Evolutionary conservation across 1,284 basidiomycete species (phyloP).

Genomic region (Ustilago nuda): DNA sequence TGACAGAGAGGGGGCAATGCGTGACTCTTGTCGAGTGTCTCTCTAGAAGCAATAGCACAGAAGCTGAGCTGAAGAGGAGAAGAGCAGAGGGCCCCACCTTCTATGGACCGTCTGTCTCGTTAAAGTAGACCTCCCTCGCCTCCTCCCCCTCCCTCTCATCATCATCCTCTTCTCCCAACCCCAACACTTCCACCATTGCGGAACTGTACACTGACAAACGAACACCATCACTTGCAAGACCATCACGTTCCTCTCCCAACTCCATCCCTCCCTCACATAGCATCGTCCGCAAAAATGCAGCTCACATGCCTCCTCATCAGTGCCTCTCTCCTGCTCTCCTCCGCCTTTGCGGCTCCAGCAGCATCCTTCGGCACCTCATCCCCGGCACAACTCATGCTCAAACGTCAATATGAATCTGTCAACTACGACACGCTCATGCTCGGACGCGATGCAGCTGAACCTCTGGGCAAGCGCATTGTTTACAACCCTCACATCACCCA

Average conservation of each 20-base stretch:
- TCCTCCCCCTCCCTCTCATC: not conserved
- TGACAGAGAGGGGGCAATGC: no score
- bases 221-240: no score
- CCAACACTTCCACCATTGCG: not conserved
- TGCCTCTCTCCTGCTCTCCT: conserved; percentile 30
- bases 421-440: conserved; percentile 30
- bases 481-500: conserved; percentile 51
- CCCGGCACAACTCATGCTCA: conserved; percentile 40
- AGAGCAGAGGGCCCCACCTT: not conserved
- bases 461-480: conserved; percentile 41
- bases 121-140: not conserved
- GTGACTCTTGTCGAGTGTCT: not conserved
- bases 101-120: not conserved
- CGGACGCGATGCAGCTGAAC: conserved; percentile 12
- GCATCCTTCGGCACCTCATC: conserved; percentile 23
- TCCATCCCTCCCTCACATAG: not conserved
- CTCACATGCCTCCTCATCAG: conserved; percentile 27
- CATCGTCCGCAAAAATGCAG: conserved; percentile 23
- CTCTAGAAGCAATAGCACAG: not conserved
- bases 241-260: not conserved
- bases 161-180: not conserved
- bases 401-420: conserved; percentile 28
- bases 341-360: conserved; percentile 24
- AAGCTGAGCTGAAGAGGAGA: not conserved
- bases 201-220: no score